Evolutionary conservation across 2,329 filamentous ascomycete species (phyloP).

Genomic region (Penicillium sp.): DNA sequence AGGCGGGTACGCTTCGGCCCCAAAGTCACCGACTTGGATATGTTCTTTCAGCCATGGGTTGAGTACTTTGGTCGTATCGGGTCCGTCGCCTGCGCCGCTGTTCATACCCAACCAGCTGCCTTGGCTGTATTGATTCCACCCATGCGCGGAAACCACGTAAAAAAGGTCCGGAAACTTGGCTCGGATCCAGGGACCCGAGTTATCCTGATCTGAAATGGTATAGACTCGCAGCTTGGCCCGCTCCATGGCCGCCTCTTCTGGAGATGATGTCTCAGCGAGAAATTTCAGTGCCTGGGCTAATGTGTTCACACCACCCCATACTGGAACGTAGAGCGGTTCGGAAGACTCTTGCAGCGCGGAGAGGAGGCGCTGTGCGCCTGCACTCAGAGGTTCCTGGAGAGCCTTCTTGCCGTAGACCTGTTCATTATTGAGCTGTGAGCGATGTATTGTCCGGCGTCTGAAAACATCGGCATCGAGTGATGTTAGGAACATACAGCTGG

Average conservation of each 20-base stretch:
- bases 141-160: slow-evolving; percentile 61
- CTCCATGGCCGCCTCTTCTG: slow-evolving; percentile 40
- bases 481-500: neutral
- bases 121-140: slow-evolving; percentile 58
- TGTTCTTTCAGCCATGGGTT: slow-evolving; percentile 58
- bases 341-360: slow-evolving; percentile 25
- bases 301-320: slow-evolving; percentile 57
- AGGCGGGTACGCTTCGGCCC: slow-evolving; percentile 48
- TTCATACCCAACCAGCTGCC: slow-evolving; percentile 63
- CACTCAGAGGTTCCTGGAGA: neutral
- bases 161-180: slow-evolving; percentile 58
- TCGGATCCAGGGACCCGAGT: slow-evolving; percentile 61
- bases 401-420: slow-evolving; percentile 1
- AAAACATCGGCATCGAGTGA: neutral
- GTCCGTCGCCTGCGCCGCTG: slow-evolving; percentile 52
- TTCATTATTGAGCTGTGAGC: neutral
- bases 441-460: neutral
- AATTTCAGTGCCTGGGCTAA: slow-evolving; percentile 53
- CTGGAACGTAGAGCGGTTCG: slow-evolving; percentile 54
- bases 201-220: slow-evolving; percentile 63
- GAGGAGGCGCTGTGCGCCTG: neutral
- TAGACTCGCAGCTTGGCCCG: slow-evolving; percentile 54
- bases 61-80: slow-evolving; percentile 54
- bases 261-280: slow-evolving; percentile 12
- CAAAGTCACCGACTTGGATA: slow-evolving; percentile 57